Conservation (phyloP, 2,329 filamentous ascomycete genomes). For the Hymenoscyphus repandus region DNA sequence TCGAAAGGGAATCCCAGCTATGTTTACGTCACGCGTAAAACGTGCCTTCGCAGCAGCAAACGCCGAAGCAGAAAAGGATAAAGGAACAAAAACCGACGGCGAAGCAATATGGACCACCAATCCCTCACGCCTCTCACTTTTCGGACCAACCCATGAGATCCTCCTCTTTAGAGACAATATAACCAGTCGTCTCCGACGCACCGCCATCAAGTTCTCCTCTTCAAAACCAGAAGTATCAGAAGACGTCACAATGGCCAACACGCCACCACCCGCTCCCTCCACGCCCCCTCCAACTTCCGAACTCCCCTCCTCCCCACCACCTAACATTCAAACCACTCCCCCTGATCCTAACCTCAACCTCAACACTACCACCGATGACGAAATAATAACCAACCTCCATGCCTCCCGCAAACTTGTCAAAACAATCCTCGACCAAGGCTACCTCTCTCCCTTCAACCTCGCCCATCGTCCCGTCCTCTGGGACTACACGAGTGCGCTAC, state of each 20-base stretch:
- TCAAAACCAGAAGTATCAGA: conserved; percentile 31
- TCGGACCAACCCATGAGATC: conserved; percentile 83
- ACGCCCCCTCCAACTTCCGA: conserved; percentile 4
- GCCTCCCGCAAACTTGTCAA: conserved; percentile 77
- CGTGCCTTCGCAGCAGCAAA: conserved; percentile 77
- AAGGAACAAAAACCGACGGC: conserved; percentile 49
- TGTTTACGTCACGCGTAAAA: conserved; percentile 85
- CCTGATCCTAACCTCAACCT: not conserved
- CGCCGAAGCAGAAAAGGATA: conserved; percentile 53
- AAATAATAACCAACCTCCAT: conserved; percentile 32
- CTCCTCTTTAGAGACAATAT: conserved; percentile 85
- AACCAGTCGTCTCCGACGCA: conserved; percentile 70
- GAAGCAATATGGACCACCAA: conserved; percentile 87
- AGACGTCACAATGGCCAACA: conserved; percentile 24
- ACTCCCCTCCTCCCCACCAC: conserved; percentile 3
- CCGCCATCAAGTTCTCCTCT: conserved; percentile 63
- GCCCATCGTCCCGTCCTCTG: conserved; percentile 76
- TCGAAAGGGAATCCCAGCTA: conserved; percentile 67
- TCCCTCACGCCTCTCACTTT: conserved; percentile 74
- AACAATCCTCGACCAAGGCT: conserved; percentile 85
- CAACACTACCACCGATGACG: too few relatives aligned
- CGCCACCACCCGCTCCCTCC: conserved; percentile 7
- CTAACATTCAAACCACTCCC: not conserved
- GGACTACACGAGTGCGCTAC: conserved; percentile 74
- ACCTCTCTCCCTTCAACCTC: conserved; percentile 82